Evolutionary conservation across 805 yeast species (phyloP), one percentile per base, ranked within the genome.

Genomic region (Pichia paraexigua): DNA sequence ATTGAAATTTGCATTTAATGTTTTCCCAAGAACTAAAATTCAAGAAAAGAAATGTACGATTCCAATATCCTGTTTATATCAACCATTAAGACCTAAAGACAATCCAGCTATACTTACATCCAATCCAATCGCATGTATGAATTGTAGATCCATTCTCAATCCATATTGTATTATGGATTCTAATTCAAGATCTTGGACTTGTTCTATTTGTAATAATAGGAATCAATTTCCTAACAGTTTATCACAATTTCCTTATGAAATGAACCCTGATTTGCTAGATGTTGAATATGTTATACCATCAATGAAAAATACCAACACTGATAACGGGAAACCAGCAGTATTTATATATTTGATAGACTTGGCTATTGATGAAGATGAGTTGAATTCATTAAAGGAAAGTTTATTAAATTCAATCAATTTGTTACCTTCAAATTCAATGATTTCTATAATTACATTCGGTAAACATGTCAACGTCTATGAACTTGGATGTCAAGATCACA

Each of bases 1-100:
- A 46, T 78, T 85, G 41, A 77, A 94, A 60, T 75, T 83, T 63
- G 75, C 91, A 8, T 87, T 94, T 90, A 85, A 83, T 62, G 69
- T 71, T 11, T 65, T 82, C 15, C 86, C 87, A 7, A 69, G 74
- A 43, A 70, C 79, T n/a, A 76, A 74, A 58, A 67, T 73, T 43
- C 82, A 79, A 46, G 76, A 78, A 47, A 70, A 73, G 32, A 63
- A 83, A 48, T 71, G 77, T 47, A 72, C 76, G 1, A 74, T 80
- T 12, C 86, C 86, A 2, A 60, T 79, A 32, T 81, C 82, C 0
- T 72, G 82, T 37, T 57, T 80, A 44, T 81, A 79, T 60, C 81
- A 84, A 8, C 87, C 87, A 0, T 64, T 82, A 54, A 76, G 76
- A 63, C 73, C 70, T 44, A 71, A 75, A 51, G 68, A 71, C 13